Base-by-base conservation (phyloP, 257 asterid genomes). In the Eucommia ulmoides region DNA sequence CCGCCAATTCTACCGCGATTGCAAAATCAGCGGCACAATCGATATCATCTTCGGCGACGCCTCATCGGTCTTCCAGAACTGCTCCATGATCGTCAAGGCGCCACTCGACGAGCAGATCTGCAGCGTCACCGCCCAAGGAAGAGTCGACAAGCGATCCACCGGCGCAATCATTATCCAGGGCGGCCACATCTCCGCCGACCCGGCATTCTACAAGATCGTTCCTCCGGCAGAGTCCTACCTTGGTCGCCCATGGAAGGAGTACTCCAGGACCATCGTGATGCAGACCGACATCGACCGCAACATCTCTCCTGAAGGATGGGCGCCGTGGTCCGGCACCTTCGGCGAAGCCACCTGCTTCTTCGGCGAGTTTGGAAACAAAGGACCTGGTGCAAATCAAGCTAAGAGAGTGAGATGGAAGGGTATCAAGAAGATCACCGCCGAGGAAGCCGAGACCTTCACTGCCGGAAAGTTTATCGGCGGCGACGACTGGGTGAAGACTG, bases 41-140 rank as follows among this genome's bases (percentile, higher is more conserved):
- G 88, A 79, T 49, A 76, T 79, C 68, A 79, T 79, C 0, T 79
- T 73, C 9, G 88, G 88, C 25, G 58, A 75, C 15, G 83, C 79
- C 0, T 62, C 66, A 10, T 76, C 45, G 1, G 75, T 72, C 0
- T 63, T 79, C 54, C 88, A 79, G 20, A 73, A 45, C 64, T 76
- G 68, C 20, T 52, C 48, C 63, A 20, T 66, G 0, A 46, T 24
- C 17, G 79, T 72, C 20, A 68, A 77, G 12, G 62, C 70, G 49
- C 75, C 77, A 24, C 67, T 71, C 23, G 45, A 46, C 0, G 23
- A 33, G 0, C 88, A 76, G 11, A 44, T 65, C 51, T 74, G 69
- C 72, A 68, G 70, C 44, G 49, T 79, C 1, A 73, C 88, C 0
- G 88, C 88, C 0, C 84, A 79, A 53, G 84, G 88, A 18, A 69